These are phyloP conservation scores for Coemansia sp. DNA, from an alignment of 192 early-diverging fungal genomes.

Conservation along the genomic window DNA sequence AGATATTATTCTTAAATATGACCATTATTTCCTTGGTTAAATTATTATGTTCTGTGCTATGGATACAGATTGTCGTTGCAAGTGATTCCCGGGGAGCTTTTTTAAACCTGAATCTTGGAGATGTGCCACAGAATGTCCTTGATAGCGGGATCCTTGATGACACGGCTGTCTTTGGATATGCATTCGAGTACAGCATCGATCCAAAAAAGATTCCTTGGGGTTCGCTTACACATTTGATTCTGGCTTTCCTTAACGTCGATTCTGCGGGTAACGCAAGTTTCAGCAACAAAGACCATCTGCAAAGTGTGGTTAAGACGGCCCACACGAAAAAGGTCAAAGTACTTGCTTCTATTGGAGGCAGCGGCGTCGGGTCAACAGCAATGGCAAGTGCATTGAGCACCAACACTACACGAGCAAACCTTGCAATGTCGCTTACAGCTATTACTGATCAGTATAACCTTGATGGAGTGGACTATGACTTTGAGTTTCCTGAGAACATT, in stretches of 20 bases:
- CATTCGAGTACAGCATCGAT: constrained; percentile 28
- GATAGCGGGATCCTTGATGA: constrained; percentile 35
- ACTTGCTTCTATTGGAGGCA: constrained; percentile 69
- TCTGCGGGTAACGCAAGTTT: constrained; percentile 18
- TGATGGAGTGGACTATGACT: constrained; percentile 69
- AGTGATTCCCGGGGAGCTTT: neutral
- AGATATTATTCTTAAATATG: neutral
- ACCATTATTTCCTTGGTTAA: neutral
- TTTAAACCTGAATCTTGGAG: constrained; percentile 6
- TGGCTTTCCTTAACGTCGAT: constrained; percentile 58
- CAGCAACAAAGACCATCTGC: constrained; percentile 13
- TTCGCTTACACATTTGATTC: constrained; percentile 61
- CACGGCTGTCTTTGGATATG: constrained; percentile 44
- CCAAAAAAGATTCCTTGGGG: constrained; percentile 46
- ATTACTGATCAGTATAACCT: constrained; percentile 48
- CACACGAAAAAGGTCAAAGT: constrained; percentile 55
- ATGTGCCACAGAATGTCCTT: constrained; percentile 26
- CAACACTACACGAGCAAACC: constrained; percentile 26
- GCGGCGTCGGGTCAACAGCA: constrained; percentile 62
- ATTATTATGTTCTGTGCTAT: neutral
- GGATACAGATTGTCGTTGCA: neutral
- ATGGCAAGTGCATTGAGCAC: constrained; percentile 57
- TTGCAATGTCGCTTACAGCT: constrained; percentile 43
- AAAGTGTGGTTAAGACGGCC: constrained; percentile 26
- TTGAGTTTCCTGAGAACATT: constrained; percentile 58